Base-by-base conservation (phyloP, 2,329 filamentous ascomycete species). In the Camillea tinctor region DNA sequence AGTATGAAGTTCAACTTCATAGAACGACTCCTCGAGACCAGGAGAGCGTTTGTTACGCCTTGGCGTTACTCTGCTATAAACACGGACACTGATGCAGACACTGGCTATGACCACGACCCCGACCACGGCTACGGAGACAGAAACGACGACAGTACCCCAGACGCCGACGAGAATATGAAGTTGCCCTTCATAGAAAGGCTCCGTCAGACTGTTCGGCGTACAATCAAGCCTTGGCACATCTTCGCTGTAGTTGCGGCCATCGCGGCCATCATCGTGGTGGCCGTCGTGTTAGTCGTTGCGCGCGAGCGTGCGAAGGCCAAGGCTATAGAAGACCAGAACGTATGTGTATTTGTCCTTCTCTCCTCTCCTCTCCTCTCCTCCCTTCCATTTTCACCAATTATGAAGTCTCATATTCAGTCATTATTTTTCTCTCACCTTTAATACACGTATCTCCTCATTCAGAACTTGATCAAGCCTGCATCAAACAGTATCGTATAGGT, bases 221-320 rank as follows among this genome's bases (percentile, higher is more conserved):
- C 22, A 13, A 23, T 60, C 8, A 59, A 57, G 50, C 64, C 59
- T 15, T 67, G 66, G 65, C 61, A 63, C 23, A 36, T 62, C 19
- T 64, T 58, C 49, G 57, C 56, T 9, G 6, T 51, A 2, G 52
- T 65, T 20, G 62, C 55, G 36, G 55, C 44, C 8, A 49, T 52
- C 13, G 36, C 57, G 15, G 49, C 59, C 4, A 58, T 30, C 24
- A 60, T 56, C 13, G 62, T 67, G 20, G 51, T 64, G n/a, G 50
- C 62, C 7, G 53, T 52, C 3, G 61, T 68, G 23, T 51, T 69
- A 50, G 60, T 67, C 13, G 50, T 58, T 6, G 50, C 56, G 26
- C 57, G 61, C 40, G 55, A 68, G 26, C 61, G 58, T 20, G 58
- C 22, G 50, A 62, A 23, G 56, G 49, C 57, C 48, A 54, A 13